phyloP scores from a whole-genome alignment of 192 early-diverging fungal genomes.

The Coemansia sp. region DNA sequence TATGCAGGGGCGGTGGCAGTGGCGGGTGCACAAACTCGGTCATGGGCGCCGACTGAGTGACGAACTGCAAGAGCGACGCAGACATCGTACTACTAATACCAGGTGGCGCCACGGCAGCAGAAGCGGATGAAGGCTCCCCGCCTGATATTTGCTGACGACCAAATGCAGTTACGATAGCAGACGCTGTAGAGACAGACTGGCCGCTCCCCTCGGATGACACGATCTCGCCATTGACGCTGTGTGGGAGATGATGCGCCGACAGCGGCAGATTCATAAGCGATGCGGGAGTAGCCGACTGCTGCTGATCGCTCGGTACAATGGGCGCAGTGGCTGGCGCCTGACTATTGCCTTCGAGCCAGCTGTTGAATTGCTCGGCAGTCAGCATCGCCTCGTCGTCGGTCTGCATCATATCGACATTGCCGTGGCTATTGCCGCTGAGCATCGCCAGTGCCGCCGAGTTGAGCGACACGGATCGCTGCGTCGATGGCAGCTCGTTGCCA shows the following conservation, averaged over 20 bases:
- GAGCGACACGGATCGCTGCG: conserved; percentile 5
- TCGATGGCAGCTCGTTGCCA: background rate
- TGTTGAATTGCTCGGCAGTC: conserved; percentile 2
- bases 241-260: conserved; percentile 50
- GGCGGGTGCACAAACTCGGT: conserved; percentile 41
- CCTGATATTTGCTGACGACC: background rate
- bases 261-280: conserved; percentile 48
- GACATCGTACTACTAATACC: background rate
- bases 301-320: background rate
- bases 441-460: conserved; percentile 7
- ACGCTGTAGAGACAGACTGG: background rate
- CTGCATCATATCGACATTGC: background rate
- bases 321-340: background rate
- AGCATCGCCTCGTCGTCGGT: background rate
- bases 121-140: background rate
- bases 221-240: conserved; percentile 32
- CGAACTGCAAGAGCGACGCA: conserved; percentile 10
- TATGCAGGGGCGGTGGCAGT: conserved; percentile 38
- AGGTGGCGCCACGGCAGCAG: background rate
- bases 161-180: background rate
- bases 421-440: background rate
- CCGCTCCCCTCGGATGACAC: background rate
- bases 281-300: conserved; percentile 39
- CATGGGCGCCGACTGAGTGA: conserved; percentile 44
- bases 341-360: conserved; percentile 1